Evolutionary conservation across 176 grass and related monocot species (phyloP).

Genomic region (Urochloa ruziziensis): DNA sequence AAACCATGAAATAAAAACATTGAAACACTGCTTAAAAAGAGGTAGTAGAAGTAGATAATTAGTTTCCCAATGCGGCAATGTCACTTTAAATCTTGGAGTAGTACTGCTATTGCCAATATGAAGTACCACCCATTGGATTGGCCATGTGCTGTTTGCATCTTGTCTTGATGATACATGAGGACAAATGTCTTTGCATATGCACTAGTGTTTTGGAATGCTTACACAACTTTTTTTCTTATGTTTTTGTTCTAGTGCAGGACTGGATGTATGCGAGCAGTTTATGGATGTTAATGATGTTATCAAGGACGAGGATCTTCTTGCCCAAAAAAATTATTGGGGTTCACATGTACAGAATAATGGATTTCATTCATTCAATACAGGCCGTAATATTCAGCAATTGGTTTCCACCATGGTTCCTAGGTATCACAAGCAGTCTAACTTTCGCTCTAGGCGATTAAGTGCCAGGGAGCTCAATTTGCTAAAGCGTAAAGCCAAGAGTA

Average conservation of each 20-base stretch:
- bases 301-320: constrained; percentile 94
- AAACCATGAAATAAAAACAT: too few species aligned
- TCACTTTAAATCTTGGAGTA: not conserved
- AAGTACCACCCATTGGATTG: not conserved
- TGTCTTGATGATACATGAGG: not conserved
- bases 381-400: constrained; percentile 89
- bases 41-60: not conserved
- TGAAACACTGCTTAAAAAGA: not conserved
- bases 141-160: constrained; percentile 17
- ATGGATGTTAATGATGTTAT: constrained; percentile 99
- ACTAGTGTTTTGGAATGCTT: constrained; percentile 5
- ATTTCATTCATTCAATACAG: constrained; percentile 52
- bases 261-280: constrained; percentile 99
- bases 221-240: not conserved
- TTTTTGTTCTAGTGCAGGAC: constrained; percentile 60
- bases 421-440: constrained; percentile 48
- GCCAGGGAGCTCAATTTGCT: constrained; percentile 90
- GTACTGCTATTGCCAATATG: not conserved
- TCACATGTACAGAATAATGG: constrained; percentile 61
- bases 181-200: not conserved
- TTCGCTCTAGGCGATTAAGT: constrained; percentile 72
- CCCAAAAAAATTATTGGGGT: constrained; percentile 58
- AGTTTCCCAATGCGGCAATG: not conserved
- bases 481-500: constrained; percentile 92
- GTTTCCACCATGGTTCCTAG: constrained; percentile 86